Evolutionary conservation across 768 basidiomycete genomes (phyloP), one percentile per base, ranked within the genome.

Genomic region (Lyophyllum atratum): DNA sequence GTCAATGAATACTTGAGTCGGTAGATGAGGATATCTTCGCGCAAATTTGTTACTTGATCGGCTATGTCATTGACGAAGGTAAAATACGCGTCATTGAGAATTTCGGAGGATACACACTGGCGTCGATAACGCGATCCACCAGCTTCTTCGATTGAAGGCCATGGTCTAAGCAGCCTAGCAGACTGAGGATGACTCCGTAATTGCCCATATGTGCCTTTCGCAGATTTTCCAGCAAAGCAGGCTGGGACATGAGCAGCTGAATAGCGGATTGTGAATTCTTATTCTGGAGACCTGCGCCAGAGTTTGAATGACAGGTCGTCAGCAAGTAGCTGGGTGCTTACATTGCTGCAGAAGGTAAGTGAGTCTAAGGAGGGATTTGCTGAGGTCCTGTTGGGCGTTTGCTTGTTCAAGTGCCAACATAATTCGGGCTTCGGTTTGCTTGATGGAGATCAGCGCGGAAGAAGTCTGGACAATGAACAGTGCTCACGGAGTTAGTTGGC

Each of bases 171-270:
- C 89, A 94, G n/a, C 95, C 95, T 6, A 98, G 79, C 45, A 99
- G 80, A 66, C 93, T 93, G 28, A 98, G 82, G 39, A 99, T 88
- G 40, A 95, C 77, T 49, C 93, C 86, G 68, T 97, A 99, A 62
- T 90, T 94, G 43, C 97, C 97, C 78, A 89, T 84, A 61, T 96
- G 85, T 1, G 95, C 95, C 65, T 90, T 95, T 45, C 93, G 86
- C 14, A 97, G 77, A 65, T 87, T 91, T 53, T 98, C 94, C 33
- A 98, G 75, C 1, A 98, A 74, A 0, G 84, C 71, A 0, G 95
- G 89, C 37, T 93, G 87, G 0, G 84, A 78, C 71, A 95, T 85
- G 3, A 99, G 81, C 17, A 97, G 80, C 58, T 90, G 86, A 28
- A 98, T 90, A 0, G 92, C 93, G 8, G 89, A 89, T 60, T 91